Evolutionary conservation across 805 yeast genomes (phyloP).

Genomic region (Wickerhamia fluorescens): DNA sequence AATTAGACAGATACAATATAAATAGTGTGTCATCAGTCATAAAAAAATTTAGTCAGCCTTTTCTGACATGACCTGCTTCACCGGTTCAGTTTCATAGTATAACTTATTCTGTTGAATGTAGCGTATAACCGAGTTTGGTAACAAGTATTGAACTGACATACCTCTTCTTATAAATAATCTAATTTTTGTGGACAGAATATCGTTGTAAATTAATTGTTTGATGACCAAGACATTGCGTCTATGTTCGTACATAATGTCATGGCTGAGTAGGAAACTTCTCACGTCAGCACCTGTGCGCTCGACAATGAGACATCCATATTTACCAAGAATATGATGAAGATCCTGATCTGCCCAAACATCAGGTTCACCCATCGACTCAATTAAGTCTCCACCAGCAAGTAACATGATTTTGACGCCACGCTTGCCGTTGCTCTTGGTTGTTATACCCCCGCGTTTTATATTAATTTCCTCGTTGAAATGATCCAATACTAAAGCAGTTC

Average conservation of each 20-base stretch:
- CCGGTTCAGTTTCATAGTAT: constrained; percentile 89
- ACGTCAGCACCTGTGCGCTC: constrained; percentile 97
- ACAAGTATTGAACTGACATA: constrained; percentile 91
- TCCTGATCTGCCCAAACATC: constrained; percentile 98
- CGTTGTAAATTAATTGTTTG: constrained; percentile 93
- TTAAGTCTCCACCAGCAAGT: constrained; percentile 95
- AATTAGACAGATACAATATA: background rate
- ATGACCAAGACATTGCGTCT: constrained; percentile 88
- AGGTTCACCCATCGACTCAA: constrained; percentile 99
- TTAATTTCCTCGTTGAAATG: constrained; percentile 95
- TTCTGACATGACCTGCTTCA: constrained; percentile 65
- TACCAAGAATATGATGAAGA: constrained; percentile 89
- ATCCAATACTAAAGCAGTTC: constrained; percentile 93
- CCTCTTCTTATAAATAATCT: constrained; percentile 87
- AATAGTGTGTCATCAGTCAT: background rate
- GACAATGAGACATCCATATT: constrained; percentile 92
- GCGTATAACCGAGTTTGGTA: constrained; percentile 91
- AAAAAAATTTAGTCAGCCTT: constrained; percentile 13
- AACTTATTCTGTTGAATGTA: constrained; percentile 89
- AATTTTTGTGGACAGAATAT: constrained; percentile 91
- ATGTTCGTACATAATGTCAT: constrained; percentile 97
- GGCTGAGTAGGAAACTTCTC: constrained; percentile 81
- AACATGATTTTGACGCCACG: constrained; percentile 93
- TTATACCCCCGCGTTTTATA: constrained; percentile 80
- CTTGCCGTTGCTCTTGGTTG: constrained; percentile 47